phyloP scores from a whole-genome alignment of 768 basidiomycete species.

The Clavaria fumosa region DNA sequence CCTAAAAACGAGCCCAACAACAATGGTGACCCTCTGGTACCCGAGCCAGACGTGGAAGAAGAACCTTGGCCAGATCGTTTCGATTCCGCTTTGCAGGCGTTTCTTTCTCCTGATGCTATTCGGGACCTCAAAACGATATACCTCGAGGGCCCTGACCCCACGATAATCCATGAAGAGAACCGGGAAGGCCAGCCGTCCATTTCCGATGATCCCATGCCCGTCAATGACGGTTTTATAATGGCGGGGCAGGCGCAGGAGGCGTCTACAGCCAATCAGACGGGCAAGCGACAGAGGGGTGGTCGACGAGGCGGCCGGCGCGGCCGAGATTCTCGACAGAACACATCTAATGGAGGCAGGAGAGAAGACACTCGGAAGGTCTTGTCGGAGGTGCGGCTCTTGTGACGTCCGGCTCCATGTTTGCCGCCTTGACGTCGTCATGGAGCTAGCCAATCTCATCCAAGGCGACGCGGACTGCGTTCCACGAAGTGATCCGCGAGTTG shows the following conservation, averaged over 20 bases:
- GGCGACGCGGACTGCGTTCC: slow-evolving; percentile 64
- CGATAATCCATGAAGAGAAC: slow-evolving; percentile 25
- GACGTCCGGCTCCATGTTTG: slow-evolving; percentile 7
- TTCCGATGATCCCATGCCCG: slow-evolving; percentile 3
- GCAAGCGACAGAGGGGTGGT: slow-evolving; percentile 25
- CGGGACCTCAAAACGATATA: slow-evolving; percentile 54
- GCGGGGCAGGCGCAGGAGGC: slow-evolving; percentile 12
- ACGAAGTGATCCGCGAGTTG: slow-evolving; percentile 62
- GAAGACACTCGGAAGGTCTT: slow-evolving; percentile 63
- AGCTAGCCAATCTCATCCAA: slow-evolving; percentile 72
- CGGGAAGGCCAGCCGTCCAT: background rate
- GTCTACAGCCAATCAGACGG: slow-evolving; percentile 15
- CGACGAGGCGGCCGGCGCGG: slow-evolving; percentile 33
- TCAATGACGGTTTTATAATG: slow-evolving; percentile 12
- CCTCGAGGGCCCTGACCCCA: slow-evolving; percentile 70
- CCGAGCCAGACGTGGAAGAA: slow-evolving; percentile 12
- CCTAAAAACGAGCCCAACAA: slow-evolving; percentile 24
- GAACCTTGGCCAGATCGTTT: slow-evolving; percentile 57
- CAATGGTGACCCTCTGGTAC: slow-evolving; percentile 9
- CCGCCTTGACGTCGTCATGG: slow-evolving; percentile 9
- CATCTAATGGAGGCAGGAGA: too few species aligned
- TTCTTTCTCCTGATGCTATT: slow-evolving; percentile 48
- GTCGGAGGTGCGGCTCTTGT: slow-evolving; percentile 50
- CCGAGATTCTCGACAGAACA: slow-evolving; percentile 26
- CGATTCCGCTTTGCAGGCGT: slow-evolving; percentile 37